Evolutionary conservation across 176 grass and related monocot genomes (phyloP).

Genomic region (Paspalum notatum): DNA sequence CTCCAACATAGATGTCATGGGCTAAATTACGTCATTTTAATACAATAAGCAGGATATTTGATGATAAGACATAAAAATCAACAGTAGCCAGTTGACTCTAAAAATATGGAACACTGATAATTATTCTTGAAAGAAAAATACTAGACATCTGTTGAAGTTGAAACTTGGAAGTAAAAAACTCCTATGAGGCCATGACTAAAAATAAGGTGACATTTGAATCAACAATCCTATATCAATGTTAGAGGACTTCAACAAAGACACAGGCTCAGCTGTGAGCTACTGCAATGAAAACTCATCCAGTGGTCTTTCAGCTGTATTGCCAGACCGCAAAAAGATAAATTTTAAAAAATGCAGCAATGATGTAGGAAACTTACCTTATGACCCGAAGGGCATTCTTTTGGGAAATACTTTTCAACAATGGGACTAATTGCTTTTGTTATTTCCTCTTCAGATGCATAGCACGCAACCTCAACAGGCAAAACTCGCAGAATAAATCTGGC

Average conservation of each 20-base stretch:
- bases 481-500: conserved; percentile 88
- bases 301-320: background rate
- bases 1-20: background rate
- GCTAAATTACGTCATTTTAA: background rate
- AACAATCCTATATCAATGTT: background rate
- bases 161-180: background rate
- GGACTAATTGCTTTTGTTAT: conserved; percentile 81
- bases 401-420: conserved; percentile 78
- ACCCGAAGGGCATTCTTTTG: conserved; percentile 57
- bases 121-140: background rate
- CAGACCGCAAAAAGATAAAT: background rate
- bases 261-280: background rate
- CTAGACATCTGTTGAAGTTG: background rate
- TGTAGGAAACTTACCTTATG: conserved; percentile 58
- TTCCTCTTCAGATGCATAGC: conserved; percentile 96
- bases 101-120: background rate
- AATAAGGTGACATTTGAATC: background rate
- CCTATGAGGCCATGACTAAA: conserved; percentile 4
- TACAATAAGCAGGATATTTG: background rate
- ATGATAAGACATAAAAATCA: background rate
- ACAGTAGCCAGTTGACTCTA: background rate
- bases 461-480: conserved; percentile 84
- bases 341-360: conserved; percentile 13
- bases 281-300: background rate
- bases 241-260: background rate